Percentiles rank a stretch among this genome's conserved stretches.
Evolutionary conservation across 257 asterid genomes (phyloP).

Genomic region (Solanum sejunctum): DNA sequence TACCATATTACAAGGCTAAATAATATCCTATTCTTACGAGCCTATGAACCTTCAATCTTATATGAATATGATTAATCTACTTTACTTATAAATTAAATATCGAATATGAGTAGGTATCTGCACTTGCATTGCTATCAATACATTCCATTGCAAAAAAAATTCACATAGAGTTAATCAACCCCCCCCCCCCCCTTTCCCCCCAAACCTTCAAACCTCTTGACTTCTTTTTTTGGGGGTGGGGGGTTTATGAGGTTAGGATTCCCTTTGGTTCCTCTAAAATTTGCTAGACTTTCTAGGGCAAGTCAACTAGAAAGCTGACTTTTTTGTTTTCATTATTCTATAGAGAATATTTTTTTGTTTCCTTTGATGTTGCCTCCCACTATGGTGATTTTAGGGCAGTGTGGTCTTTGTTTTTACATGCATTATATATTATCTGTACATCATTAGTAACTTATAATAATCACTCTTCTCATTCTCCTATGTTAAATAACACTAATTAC

Average conservation of each 20-base stretch:
- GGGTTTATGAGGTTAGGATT: slow-evolving; percentile 29
- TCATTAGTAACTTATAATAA: neutral
- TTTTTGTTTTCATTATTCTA: slow-evolving; percentile 3
- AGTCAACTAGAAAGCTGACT: slow-evolving; percentile 74
- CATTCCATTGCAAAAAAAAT: neutral
- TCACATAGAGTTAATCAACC: neutral
- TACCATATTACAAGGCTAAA: no score
- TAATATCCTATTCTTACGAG: no score
- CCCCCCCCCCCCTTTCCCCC: no score
- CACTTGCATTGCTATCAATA: neutral
- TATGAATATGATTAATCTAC: accelerated
- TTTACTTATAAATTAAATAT: neutral
- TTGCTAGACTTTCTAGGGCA: slow-evolving; percentile 58
- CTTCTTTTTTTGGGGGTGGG: neutral
- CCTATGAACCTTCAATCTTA: no score
- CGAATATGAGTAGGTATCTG: neutral
- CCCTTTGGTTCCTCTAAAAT: slow-evolving; percentile 48
- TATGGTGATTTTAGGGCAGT: slow-evolving; percentile 6
- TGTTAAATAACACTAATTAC: neutral
- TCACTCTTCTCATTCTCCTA: slow-evolving; percentile 9
- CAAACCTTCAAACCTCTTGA: slow-evolving; percentile 9
- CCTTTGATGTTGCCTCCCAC: slow-evolving; percentile 32
- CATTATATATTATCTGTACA: neutral
- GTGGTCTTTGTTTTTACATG: slow-evolving; percentile 7
- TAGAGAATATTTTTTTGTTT: neutral